Conservation (phyloP, 2,329 filamentous ascomycete genomes). For the Penicillium hordei region DNA sequence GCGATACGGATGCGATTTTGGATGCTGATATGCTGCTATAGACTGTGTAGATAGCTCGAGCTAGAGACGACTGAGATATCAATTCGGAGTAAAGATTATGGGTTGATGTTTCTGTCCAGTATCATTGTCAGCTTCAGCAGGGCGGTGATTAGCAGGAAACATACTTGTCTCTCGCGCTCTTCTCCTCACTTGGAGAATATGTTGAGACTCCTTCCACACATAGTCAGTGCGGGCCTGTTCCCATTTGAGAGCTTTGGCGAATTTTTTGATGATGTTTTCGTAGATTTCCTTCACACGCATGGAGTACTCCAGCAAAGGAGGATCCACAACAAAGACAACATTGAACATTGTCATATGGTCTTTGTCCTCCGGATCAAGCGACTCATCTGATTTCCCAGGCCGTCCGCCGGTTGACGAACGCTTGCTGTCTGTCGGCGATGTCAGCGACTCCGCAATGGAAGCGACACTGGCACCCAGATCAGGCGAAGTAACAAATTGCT, state of each 20-base stretch:
- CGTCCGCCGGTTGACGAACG: slow-evolving; percentile 25
- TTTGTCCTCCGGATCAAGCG: slow-evolving; percentile 41
- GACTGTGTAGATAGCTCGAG: slow-evolving; percentile 77
- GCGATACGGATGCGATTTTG: slow-evolving; percentile 79
- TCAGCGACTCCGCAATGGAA: slow-evolving; percentile 29
- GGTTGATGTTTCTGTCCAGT: slow-evolving; percentile 33
- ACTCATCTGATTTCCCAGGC: slow-evolving; percentile 25
- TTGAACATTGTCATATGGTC: slow-evolving; percentile 95
- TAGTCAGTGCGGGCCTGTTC: slow-evolving; percentile 88
- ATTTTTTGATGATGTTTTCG: slow-evolving; percentile 83
- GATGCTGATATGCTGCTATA: slow-evolving; percentile 79
- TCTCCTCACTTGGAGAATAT: slow-evolving; percentile 76
- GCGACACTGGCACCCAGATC: slow-evolving; percentile 33
- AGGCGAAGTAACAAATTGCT: slow-evolving; percentile 25
- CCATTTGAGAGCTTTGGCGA: slow-evolving; percentile 89
- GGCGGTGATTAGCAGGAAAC: not conserved
- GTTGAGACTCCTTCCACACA: slow-evolving; percentile 86
- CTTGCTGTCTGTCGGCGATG: slow-evolving; percentile 26
- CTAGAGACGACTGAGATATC: slow-evolving; percentile 68
- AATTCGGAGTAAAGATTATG: slow-evolving; percentile 45
- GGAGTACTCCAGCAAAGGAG: slow-evolving; percentile 73
- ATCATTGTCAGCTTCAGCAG: slow-evolving; percentile 14
- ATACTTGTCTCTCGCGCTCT: slow-evolving; percentile 66
- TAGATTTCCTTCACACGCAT: slow-evolving; percentile 75
- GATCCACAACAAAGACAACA: slow-evolving; percentile 85